These are phyloP conservation scores for Thoreauomyces humboldtii DNA, from an alignment of 192 early-diverging fungal species.

Conservation along the genomic window DNA sequence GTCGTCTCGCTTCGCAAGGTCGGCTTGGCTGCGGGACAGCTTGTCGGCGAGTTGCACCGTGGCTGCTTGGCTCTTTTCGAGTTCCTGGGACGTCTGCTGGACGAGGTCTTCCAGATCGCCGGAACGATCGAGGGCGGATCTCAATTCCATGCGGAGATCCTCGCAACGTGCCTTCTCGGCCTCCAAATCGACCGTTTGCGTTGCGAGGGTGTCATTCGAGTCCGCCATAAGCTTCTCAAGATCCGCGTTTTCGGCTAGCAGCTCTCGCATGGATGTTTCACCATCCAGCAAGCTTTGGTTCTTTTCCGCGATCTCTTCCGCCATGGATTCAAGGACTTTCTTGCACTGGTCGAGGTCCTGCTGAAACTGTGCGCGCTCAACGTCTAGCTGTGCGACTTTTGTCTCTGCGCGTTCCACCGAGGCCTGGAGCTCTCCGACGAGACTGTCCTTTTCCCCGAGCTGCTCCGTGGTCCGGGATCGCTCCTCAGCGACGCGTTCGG, in stretches of 20 bases:
- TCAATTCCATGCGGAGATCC: not conserved
- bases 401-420: too few relatives aligned
- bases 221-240: not conserved
- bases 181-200: not conserved
- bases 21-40: not conserved
- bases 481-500: not conserved
- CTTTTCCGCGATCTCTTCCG: not conserved
- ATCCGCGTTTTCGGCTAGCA: not conserved
- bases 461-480: not conserved
- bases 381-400: too few relatives aligned
- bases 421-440: too few relatives aligned
- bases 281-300: too few relatives aligned
- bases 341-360: not conserved
- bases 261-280: not conserved
- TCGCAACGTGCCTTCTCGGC: not conserved
- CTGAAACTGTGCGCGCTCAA: too few relatives aligned
- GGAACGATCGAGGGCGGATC: too few relatives aligned
- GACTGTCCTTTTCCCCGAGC: too few relatives aligned
- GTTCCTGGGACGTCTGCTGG: not conserved
- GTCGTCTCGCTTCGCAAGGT: not conserved
- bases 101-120: too few relatives aligned
- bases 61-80: not conserved
- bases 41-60: not conserved
- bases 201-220: not conserved
- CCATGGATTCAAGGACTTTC: not conserved